Conservation (phyloP, 371 early-diverging fungal species). For the Synchytrium microbalum region DNA sequence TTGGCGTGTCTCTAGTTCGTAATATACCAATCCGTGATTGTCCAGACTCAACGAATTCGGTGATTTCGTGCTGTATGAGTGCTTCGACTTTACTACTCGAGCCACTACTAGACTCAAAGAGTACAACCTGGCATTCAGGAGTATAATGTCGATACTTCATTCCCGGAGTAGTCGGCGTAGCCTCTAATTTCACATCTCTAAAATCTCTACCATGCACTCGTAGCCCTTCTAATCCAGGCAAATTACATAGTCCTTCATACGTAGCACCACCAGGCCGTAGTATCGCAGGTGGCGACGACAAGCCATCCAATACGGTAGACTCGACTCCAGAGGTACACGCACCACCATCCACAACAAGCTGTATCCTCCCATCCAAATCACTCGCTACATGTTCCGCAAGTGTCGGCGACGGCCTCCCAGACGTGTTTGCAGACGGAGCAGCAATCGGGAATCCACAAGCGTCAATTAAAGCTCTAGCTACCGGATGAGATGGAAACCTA, state of each 20-base stretch:
- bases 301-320: slow-evolving; percentile 89
- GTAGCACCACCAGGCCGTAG: slow-evolving; percentile 98
- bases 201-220: slow-evolving; percentile 74
- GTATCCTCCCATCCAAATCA: slow-evolving; percentile 80
- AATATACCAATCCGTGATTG: not conserved
- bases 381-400: slow-evolving; percentile 81
- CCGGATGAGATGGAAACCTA: slow-evolving; percentile 90
- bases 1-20: not conserved
- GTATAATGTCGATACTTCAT: slow-evolving; percentile 99
- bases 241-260: slow-evolving; percentile 55
- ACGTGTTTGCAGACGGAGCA: slow-evolving; percentile 99
- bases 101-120: slow-evolving; percentile 44
- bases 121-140: slow-evolving; percentile 78
- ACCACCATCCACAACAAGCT: slow-evolving; percentile 90
- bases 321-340: slow-evolving; percentile 91
- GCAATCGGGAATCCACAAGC: slow-evolving; percentile 88
- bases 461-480: slow-evolving; percentile 84
- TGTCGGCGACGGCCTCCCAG: slow-evolving; percentile 96
- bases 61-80: not conserved
- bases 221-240: slow-evolving; percentile 48
- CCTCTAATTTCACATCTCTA: slow-evolving; percentile 55
- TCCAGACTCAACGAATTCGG: not conserved
- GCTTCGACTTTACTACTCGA: not conserved
- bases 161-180: slow-evolving; percentile 91
- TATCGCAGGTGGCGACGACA: slow-evolving; percentile 66